Evolutionary conservation across 768 basidiomycete species (phyloP), one percentile per base, ranked within the genome.

Genomic region (Crepidotus variabilis): DNA sequence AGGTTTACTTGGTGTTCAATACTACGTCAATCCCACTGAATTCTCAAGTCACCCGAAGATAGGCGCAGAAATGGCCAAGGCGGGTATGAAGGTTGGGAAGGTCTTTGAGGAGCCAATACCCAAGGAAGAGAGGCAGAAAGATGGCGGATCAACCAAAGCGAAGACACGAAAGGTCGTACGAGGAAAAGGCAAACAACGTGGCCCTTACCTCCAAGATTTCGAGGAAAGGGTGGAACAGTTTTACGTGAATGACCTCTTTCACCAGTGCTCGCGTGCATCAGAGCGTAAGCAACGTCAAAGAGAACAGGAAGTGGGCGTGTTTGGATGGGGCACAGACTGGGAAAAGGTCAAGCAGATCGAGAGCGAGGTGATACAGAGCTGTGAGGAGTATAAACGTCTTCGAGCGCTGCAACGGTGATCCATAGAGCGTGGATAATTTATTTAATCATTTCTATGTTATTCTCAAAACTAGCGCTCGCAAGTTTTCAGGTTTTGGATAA

Each of bases 321-420:
- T 98, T 69, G 96, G 95, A 5, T 75, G 97, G 53, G 92, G 94
- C 28, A 90, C 93, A 10, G 90, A 98, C 67, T 93, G 91, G 90
- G 88, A 93, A 32, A 91, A 92, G 72, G 88, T 98, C 57, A 77
- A 79, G 68, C 70, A 72, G 61, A 88, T 97, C 52, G 81, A 89
- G 50, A 72, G 71, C 28, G 88, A 94, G 75, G 79, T 76, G 35
- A 77, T 93, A 48, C 78, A 80, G 57, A 86, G 82, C 63, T 98
- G 95, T 67, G 90, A 93, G 58, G 85, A 86, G 71, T 73, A 95
- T 66, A 85, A 76, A 70, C 71, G 75, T 66, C 67, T 88, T 64
- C 85, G 87, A 6, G 64, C 87, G 39, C 61, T 86, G 54, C 47
- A 60, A 22, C 58, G 63, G 56, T 69, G 59, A 56, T n/a, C 28